phyloP scores from a whole-genome alignment of 164 flowering plant genomes.

The Dillenia turbinata region DNA sequence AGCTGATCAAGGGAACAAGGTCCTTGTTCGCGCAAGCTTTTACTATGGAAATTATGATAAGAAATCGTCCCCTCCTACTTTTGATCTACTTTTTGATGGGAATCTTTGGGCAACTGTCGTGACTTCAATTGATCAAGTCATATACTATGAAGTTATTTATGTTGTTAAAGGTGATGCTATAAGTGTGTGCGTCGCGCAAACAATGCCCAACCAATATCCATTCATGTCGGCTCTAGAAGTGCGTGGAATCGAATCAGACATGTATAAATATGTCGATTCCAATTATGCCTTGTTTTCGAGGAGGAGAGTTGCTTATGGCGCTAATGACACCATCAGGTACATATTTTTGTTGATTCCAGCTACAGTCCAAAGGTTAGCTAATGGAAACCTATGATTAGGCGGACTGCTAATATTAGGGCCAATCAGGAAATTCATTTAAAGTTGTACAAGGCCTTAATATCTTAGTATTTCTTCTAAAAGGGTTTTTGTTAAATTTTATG shows the following conservation, averaged over 20 bases:
- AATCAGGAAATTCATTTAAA: no score
- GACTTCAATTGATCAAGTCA: neutral
- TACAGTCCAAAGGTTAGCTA: no score
- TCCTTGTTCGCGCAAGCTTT: neutral
- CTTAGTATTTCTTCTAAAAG: no score
- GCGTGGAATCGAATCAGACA: slow-evolving; percentile 16
- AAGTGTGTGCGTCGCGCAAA: slow-evolving; percentile 2
- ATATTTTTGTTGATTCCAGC: no score
- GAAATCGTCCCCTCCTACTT: neutral
- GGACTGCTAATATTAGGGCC: no score
- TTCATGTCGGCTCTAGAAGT: slow-evolving; percentile 43
- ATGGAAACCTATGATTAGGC: no score
- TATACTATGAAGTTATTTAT: neutral
- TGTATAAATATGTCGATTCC: slow-evolving; percentile 16
- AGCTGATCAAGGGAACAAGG: no score
- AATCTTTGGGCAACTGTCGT: neutral
- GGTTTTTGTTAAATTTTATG: neutral
- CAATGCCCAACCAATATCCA: slow-evolving; percentile 8
- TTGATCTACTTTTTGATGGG: slow-evolving; percentile 5
- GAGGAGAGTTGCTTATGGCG: slow-evolving; percentile 23
- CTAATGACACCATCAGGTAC: slow-evolving; percentile 18
- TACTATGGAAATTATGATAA: slow-evolving; percentile 10
- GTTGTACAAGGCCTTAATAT: no score
- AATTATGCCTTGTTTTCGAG: slow-evolving; percentile 17
- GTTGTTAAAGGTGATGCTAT: neutral